Conservation (phyloP, 2,329 filamentous ascomycete species). For the Volutella citrinella region DNA sequence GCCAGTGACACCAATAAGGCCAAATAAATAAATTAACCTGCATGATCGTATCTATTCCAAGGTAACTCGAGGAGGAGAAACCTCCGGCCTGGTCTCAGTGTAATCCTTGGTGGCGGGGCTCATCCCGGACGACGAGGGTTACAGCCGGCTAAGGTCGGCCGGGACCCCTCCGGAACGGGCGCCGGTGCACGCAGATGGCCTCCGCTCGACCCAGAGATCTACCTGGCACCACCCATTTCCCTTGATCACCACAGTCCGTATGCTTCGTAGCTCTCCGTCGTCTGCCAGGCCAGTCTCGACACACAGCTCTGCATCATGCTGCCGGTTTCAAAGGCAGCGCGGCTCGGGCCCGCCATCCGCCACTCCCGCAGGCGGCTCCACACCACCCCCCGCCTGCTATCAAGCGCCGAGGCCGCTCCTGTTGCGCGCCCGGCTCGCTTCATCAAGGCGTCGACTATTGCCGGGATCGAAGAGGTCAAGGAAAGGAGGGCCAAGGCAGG, state of each 20-base stretch:
- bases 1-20: too few species aligned
- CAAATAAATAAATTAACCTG: too few species aligned
- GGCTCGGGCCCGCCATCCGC: conserved; percentile 11
- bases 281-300: too few species aligned
- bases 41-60: too few species aligned
- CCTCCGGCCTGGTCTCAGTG: too few species aligned
- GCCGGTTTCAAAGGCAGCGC: conserved; percentile 16
- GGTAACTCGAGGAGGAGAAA: too few species aligned
- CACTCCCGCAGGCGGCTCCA: conserved; percentile 15
- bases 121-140: conserved; percentile 19
- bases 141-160: conserved; percentile 24
- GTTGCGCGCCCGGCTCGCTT: conserved; percentile 21
- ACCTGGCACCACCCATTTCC: too few species aligned
- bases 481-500: conserved; percentile 63
- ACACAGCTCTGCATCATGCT: conserved; percentile 23
- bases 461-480: conserved; percentile 28
- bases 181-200: too few species aligned
- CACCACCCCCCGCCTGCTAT: conserved; percentile 14
- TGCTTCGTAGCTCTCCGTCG: too few species aligned
- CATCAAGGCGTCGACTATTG: conserved; percentile 19
- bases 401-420: conserved; percentile 23
- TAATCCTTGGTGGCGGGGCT: too few species aligned
- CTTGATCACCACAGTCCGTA: too few species aligned
- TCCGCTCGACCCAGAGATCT: too few species aligned
- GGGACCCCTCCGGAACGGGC: conserved; percentile 8